phyloP scores from a whole-genome alignment of 306 rosid species.

The Myrica gale region DNA sequence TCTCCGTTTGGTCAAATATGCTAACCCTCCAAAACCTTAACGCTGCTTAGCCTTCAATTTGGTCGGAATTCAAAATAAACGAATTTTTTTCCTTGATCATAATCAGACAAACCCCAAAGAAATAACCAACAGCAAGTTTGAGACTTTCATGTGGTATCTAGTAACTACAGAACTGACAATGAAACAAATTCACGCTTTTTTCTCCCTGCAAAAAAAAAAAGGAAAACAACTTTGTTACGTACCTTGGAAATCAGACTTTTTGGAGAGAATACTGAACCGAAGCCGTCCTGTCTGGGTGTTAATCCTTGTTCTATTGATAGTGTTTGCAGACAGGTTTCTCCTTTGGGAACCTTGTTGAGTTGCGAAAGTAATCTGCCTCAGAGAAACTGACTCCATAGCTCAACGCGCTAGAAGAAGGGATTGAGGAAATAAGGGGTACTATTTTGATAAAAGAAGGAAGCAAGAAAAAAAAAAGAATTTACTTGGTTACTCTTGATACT shows the following conservation, averaged over 20 bases:
- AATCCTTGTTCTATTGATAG: constrained; percentile 17
- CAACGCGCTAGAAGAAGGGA: background rate
- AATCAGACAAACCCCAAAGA: background rate
- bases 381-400: constrained; percentile 50
- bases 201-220: background rate
- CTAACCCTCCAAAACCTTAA: background rate
- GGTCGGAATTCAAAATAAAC: background rate
- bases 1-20: too few relatives aligned
- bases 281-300: constrained; percentile 17
- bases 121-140: background rate
- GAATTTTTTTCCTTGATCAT: too few relatives aligned
- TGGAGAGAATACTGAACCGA: constrained; percentile 37
- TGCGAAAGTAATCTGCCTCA: constrained; percentile 35
- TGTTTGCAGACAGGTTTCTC: constrained; percentile 13
- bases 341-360: constrained; percentile 18
- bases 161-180: background rate
- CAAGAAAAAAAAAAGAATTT: too few relatives aligned
- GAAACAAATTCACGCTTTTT: background rate
- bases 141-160: background rate
- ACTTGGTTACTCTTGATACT: too few relatives aligned
- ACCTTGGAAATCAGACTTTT: constrained; percentile 56
- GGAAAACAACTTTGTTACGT: background rate
- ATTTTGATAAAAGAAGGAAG: too few relatives aligned
- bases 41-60: too few relatives aligned
- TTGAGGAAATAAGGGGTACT: background rate